Conservation (phyloP, 805 yeast genomes). For the Candida tibetensis region DNA sequence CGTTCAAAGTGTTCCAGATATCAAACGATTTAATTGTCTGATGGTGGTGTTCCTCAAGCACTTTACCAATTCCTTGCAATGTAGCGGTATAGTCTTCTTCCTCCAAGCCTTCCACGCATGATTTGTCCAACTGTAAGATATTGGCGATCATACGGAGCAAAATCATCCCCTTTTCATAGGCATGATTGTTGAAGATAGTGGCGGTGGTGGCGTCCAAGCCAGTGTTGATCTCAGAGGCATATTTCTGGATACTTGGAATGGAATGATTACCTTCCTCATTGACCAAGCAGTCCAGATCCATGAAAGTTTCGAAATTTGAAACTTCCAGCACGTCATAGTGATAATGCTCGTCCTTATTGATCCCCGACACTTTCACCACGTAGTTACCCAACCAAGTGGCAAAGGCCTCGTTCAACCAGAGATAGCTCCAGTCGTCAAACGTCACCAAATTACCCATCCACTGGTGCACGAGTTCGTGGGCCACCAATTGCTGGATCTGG, state of each 20-base stretch:
- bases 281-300: constrained; percentile 35
- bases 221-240: constrained; percentile 29
- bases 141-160: constrained; percentile 52
- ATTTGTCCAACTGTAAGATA: constrained; percentile 32
- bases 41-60: constrained; percentile 32
- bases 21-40: constrained; percentile 48
- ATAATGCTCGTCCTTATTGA: constrained; percentile 11
- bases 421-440: constrained; percentile 62
- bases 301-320: constrained; percentile 23
- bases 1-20: constrained; percentile 47
- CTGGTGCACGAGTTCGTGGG: constrained; percentile 76
- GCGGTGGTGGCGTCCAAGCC: constrained; percentile 25
- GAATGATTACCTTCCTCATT: constrained; percentile 12
- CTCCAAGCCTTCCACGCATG: constrained; percentile 2
- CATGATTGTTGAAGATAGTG: constrained; percentile 47
- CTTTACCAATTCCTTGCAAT: constrained; percentile 34
- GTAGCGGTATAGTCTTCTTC: constrained; percentile 25
- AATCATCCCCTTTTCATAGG: constrained; percentile 61
- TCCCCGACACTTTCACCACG: constrained; percentile 27
- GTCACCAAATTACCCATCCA: constrained; percentile 73
- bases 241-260: constrained; percentile 34
- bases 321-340: constrained; percentile 12
- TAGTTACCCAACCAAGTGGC: constrained; percentile 70
- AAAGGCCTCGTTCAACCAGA: constrained; percentile 77
- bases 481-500: constrained; percentile 53